Base-by-base conservation (phyloP, 2,329 filamentous ascomycete species). In the Scopulariopsis brevicaulis region DNA sequence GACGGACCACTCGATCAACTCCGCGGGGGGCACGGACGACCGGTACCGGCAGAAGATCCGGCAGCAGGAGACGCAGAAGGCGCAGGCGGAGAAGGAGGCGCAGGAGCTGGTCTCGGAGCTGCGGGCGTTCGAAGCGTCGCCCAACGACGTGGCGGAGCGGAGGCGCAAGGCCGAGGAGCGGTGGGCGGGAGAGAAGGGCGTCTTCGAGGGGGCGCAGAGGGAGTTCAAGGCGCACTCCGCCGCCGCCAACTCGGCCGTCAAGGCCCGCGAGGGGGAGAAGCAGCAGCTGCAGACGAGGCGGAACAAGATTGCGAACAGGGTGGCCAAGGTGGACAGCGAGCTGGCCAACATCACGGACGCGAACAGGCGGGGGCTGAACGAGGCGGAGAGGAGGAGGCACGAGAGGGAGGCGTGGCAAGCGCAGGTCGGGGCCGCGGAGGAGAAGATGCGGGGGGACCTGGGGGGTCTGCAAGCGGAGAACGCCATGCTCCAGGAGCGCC, bases 41-140 rank as follows among this genome's bases (percentile, higher is more conserved):
- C 86, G 88, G 67, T 80, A 86, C 64, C 80, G 83, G 63, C 86
- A 90, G 67, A 88, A 90, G 69, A 82, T 89, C 53, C 80, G 85
- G 61, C 89, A 92, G 69, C 85, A 89, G 67, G 84, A 81, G 59
- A 87, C 87, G 58, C 86, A 88, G 68, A 86, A 87, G 70, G 83
- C 83, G 59, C 87, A 83, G 66, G 78, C 79, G 2, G 79, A 82
- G 57, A 75, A 75, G 28, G 84, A 85, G 35, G 77, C 79, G 34
- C 71, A 74, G 51, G 74, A 77, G 53, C 72, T 88, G 25, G 74
- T 76, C 57, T 66, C 71, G 11, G 78, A 90, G 60, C 65, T 71
- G n/a, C 84, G 83, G 64, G 77, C 80, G 32, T 75, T 87, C 55
- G 84, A 85, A 59, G 77, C 76, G 18, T 87, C 87, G 1, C 77